phyloP scores from a whole-genome alignment of 805 yeast species.

The Saturnispora zaruensis region DNA sequence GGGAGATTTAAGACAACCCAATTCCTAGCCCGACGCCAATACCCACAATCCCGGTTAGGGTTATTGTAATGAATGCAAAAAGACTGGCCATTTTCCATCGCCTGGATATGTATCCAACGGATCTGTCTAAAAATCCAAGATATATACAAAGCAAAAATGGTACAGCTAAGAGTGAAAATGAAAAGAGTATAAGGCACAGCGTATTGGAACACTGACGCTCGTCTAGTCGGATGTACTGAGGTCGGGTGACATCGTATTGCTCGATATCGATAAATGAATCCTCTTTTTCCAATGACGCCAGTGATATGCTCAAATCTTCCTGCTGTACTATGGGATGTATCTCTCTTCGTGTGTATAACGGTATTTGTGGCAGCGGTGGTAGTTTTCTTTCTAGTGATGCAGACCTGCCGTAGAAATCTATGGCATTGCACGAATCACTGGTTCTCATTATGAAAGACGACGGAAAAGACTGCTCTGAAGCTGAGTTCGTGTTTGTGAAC shows the following conservation, averaged over 20 bases:
- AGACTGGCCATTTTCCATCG: conserved; percentile 20
- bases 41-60: conserved; percentile 18
- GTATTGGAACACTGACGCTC: neutral
- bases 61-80: conserved; percentile 14
- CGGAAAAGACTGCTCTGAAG: neutral
- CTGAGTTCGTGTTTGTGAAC: neutral
- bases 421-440: neutral
- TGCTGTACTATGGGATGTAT: neutral
- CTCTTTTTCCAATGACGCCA: neutral
- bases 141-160: conserved; percentile 5
- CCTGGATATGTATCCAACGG: conserved; percentile 1
- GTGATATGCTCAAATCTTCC: neutral
- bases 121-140: conserved; percentile 5
- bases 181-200: neutral
- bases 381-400: neutral
- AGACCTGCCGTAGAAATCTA: neutral
- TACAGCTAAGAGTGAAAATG: conserved; percentile 1
- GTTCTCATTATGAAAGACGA: neutral
- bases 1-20: conserved; percentile 13
- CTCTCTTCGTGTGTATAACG: neutral
- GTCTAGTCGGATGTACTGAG: conserved; percentile 2
- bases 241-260: neutral
- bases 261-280: neutral
- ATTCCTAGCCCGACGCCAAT: conserved; percentile 23
- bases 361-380: conserved; percentile 6